phyloP scores from a whole-genome alignment of 306 rosid genomes.

The Prunus davidiana region DNA sequence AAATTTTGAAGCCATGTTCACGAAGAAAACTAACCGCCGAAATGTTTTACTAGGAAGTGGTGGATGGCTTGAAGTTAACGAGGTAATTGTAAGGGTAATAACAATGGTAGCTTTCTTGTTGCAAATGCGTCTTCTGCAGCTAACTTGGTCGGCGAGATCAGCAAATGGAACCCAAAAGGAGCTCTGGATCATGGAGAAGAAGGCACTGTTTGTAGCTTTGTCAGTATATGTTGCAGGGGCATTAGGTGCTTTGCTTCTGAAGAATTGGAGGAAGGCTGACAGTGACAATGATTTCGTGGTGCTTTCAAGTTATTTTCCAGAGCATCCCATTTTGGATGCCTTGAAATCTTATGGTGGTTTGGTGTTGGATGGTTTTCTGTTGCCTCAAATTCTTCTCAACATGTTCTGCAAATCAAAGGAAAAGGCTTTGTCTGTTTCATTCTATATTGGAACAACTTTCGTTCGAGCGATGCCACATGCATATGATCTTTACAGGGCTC shows the following conservation, averaged over 20 bases:
- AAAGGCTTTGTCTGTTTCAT: slow-evolving; percentile 34
- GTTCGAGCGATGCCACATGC: slow-evolving; percentile 52
- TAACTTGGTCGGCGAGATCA: slow-evolving; percentile 47
- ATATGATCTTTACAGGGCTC: slow-evolving; percentile 45
- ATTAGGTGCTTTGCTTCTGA: not conserved
- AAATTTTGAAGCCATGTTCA: slow-evolving; percentile 55
- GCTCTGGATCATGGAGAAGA: slow-evolving; percentile 38
- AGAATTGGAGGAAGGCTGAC: slow-evolving; percentile 18
- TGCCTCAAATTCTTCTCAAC: slow-evolving; percentile 57
- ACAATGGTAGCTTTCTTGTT: slow-evolving; percentile 55
- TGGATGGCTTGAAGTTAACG: slow-evolving; percentile 50
- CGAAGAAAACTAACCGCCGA: slow-evolving; percentile 14
- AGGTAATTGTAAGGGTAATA: slow-evolving; percentile 34
- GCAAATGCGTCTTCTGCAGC: slow-evolving; percentile 43
- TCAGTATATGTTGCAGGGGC: not conserved
- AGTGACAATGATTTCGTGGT: slow-evolving; percentile 13
- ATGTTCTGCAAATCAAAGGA: slow-evolving; percentile 18
- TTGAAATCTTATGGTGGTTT: slow-evolving; percentile 17
- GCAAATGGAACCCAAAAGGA: slow-evolving; percentile 8
- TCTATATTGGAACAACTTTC: slow-evolving; percentile 57
- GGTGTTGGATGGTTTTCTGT: slow-evolving; percentile 53
- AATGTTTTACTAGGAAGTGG: slow-evolving; percentile 19
- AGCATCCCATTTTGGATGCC: slow-evolving; percentile 14
- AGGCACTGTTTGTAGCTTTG: slow-evolving; percentile 31
- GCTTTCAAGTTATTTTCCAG: slow-evolving; percentile 33